These are phyloP conservation scores for Sicyos edulis DNA, from an alignment of 306 rosid species.

Conservation along the genomic window DNA sequence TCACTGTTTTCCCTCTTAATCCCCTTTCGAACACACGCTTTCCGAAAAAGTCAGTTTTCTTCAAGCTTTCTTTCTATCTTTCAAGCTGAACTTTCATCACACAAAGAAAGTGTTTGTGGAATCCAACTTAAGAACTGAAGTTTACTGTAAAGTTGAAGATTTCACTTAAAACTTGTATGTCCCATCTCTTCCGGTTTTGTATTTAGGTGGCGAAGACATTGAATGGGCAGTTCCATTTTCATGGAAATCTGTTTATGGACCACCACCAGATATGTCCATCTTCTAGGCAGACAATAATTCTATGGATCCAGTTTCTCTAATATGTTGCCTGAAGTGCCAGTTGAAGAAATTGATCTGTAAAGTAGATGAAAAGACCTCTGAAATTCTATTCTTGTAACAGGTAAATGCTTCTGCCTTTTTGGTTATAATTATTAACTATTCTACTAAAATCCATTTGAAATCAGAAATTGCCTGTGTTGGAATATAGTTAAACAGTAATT, in stretches of 20 bases:
- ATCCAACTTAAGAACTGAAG: background rate
- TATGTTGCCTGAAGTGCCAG: background rate
- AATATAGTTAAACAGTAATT: background rate
- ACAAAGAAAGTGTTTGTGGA: background rate
- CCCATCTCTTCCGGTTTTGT: conserved; percentile 3
- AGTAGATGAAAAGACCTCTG: background rate
- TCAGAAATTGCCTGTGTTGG: background rate
- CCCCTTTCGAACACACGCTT: background rate
- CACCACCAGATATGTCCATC: conserved; percentile 70
- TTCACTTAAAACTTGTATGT: background rate
- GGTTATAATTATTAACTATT: background rate
- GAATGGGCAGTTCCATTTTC: conserved; percentile 71
- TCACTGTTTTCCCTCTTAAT: background rate
- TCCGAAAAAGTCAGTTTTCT: background rate
- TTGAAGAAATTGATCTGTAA: conserved; percentile 10
- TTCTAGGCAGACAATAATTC: conserved; percentile 34
- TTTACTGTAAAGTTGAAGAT: background rate
- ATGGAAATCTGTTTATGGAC: conserved; percentile 78
- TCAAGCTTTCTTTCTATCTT: background rate
- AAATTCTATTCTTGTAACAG: background rate
- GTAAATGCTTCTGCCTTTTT: background rate
- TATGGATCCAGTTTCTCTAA: background rate
- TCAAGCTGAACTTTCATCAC: background rate
- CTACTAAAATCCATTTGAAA: background rate
- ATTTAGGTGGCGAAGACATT: conserved; percentile 41